Percentiles rank a stretch among this genome's conserved stretches.
phyloP scores from a whole-genome alignment of 495 filamentous ascomycete genomes.

The Aspergillus hancockii region DNA sequence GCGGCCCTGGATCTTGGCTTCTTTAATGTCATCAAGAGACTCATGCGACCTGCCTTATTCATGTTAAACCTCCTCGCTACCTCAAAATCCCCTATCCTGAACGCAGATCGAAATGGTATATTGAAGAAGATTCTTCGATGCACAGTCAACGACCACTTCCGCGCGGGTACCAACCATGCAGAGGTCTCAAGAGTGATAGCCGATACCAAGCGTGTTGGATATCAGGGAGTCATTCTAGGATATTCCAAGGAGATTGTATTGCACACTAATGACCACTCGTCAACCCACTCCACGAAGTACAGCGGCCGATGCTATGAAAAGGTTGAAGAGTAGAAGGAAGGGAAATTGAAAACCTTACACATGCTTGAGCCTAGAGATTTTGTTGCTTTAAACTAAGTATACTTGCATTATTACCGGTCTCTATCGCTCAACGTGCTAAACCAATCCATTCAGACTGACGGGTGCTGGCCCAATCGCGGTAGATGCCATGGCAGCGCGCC shows the following conservation, averaged over 20 bases:
- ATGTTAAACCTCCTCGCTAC: constrained; percentile 64
- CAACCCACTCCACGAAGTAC: constrained; percentile 9
- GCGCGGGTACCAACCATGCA: constrained; percentile 66
- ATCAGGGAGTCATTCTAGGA: constrained; percentile 75
- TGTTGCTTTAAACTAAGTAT: constrained; percentile 69
- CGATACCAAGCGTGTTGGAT: constrained; percentile 65
- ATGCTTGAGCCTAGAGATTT: constrained; percentile 70
- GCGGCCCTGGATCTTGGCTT: constrained; percentile 72
- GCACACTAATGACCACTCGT: constrained; percentile 43
- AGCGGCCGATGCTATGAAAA: constrained; percentile 43
- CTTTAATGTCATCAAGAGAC: constrained; percentile 72
- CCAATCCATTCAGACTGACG: constrained; percentile 33
- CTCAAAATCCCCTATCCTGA: constrained; percentile 57
- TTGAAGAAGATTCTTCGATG: constrained; percentile 64
- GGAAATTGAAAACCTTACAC: constrained; percentile 67
- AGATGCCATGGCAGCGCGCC: constrained; percentile 27
- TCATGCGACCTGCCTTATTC: constrained; percentile 64
- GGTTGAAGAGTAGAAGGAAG: constrained; percentile 66
- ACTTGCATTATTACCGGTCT: too few species aligned
- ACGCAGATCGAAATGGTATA: constrained; percentile 59
- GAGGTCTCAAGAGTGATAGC: constrained; percentile 64
- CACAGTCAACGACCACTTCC: constrained; percentile 85
- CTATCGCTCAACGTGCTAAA: too few species aligned
- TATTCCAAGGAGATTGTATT: constrained; percentile 77
- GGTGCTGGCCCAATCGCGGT: constrained; percentile 35